Conservation (phyloP, 192 early-diverging fungal genomes). For the Phycomyces nitens region DNA sequence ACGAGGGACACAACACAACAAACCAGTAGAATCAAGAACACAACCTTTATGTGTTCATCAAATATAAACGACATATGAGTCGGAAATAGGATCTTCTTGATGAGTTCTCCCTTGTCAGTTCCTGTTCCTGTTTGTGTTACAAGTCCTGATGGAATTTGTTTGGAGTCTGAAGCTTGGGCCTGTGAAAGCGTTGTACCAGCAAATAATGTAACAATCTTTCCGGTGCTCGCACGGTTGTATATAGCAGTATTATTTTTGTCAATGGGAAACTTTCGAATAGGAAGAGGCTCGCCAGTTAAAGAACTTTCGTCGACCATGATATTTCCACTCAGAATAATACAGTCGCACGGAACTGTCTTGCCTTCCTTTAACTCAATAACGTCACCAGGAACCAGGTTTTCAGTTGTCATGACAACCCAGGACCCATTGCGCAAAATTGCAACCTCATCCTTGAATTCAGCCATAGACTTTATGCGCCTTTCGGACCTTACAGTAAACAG, state of each 20-base stretch:
- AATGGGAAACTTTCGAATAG: constrained; percentile 64
- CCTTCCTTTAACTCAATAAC: constrained; percentile 54
- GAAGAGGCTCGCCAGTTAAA: constrained; percentile 68
- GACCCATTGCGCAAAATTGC: constrained; percentile 51
- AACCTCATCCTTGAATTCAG: constrained; percentile 48
- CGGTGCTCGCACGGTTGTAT: constrained; percentile 24
- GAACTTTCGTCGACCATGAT: constrained; percentile 66
- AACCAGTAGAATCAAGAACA: constrained; percentile 51
- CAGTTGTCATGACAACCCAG: constrained; percentile 49
- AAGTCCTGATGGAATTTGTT: constrained; percentile 38
- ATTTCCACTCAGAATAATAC: constrained; percentile 48
- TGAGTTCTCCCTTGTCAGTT: constrained; percentile 61
- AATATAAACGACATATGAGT: constrained; percentile 63
- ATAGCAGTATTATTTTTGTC: constrained; percentile 34
- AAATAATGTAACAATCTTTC: constrained; percentile 53
- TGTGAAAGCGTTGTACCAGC: constrained; percentile 60
- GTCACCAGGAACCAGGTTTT: constrained; percentile 69
- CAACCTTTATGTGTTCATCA: constrained; percentile 69
- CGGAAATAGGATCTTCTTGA: constrained; percentile 70
- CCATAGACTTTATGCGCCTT: constrained; percentile 56
- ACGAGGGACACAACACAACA: constrained; percentile 53
- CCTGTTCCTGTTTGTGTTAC: constrained; percentile 58
- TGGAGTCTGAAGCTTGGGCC: constrained; percentile 32
- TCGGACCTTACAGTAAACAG: constrained; percentile 49
- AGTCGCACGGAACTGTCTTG: constrained; percentile 51